Evolutionary conservation across 2,329 filamentous ascomycete species (phyloP).

Genomic region (Cladophialophora psammophila): DNA sequence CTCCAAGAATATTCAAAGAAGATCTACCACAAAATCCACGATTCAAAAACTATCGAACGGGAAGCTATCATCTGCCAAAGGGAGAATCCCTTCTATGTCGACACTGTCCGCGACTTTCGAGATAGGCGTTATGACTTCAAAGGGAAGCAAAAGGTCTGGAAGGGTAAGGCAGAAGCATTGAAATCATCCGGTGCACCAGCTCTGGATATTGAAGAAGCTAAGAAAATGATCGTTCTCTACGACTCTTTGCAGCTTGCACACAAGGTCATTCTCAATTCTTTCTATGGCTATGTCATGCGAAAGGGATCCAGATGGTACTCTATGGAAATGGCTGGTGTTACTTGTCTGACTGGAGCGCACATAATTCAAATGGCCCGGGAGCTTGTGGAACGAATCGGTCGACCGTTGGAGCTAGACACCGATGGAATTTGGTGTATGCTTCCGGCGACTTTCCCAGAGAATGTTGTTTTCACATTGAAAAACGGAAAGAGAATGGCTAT

Average conservation of each 20-base stretch:
- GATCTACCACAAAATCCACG: slow-evolving; percentile 99
- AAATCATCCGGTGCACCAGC: slow-evolving; percentile 80
- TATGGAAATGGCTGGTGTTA: slow-evolving; percentile 98
- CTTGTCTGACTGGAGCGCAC: slow-evolving; percentile 91
- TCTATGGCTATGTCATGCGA: slow-evolving; percentile 99
- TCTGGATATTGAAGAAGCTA: slow-evolving; percentile 85
- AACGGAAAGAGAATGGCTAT: slow-evolving; percentile 97
- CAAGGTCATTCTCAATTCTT: slow-evolving; percentile 98
- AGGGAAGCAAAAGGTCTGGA: slow-evolving; percentile 97
- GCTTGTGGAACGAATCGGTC: slow-evolving; percentile 89
- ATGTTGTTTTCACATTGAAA: slow-evolving; percentile 91
- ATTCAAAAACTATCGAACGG: slow-evolving; percentile 87
- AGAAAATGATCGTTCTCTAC: slow-evolving; percentile 98
- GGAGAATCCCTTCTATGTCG: slow-evolving; percentile 97
- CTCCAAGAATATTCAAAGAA: slow-evolving; percentile 95
- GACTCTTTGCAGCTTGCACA: slow-evolving; percentile 96
- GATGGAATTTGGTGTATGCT: slow-evolving; percentile 99
- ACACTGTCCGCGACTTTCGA: slow-evolving; percentile 94
- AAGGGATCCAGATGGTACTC: slow-evolving; percentile 99
- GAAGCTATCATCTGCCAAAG: slow-evolving; percentile 98
- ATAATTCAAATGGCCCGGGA: slow-evolving; percentile 97
- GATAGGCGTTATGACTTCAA: slow-evolving; percentile 99
- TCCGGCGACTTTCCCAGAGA: slow-evolving; percentile 93
- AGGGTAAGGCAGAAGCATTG: slow-evolving; percentile 88
- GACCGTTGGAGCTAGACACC: slow-evolving; percentile 92